These are phyloP conservation scores for Fusarium phyllophilum DNA, from an alignment of 2,329 filamentous ascomycete species.

Conservation along the genomic window DNA sequence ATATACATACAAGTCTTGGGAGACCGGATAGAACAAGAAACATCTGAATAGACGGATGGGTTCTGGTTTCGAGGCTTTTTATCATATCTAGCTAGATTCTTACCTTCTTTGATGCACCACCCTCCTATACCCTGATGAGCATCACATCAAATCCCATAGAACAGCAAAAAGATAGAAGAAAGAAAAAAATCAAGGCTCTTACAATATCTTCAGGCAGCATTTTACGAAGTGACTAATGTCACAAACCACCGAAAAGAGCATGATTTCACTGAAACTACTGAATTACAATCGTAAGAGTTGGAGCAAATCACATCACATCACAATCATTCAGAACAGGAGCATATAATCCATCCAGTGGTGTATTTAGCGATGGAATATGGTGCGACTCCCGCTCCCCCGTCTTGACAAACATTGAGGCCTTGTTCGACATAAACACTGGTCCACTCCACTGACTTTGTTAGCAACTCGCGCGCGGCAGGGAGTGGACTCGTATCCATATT, in stretches of 20 bases:
- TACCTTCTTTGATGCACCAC: constrained; percentile 34
- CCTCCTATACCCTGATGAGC: constrained; percentile 47
- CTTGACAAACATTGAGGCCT: background rate
- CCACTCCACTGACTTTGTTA: background rate
- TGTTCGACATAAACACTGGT: background rate
- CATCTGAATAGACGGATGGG: constrained; percentile 23
- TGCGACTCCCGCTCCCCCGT: background rate
- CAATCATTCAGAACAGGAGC: background rate
- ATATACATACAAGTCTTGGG: constrained; percentile 6
- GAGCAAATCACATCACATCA: background rate
- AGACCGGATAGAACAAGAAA: constrained; percentile 21
- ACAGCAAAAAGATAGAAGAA: constrained; percentile 30
- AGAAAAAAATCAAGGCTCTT: constrained; percentile 15
- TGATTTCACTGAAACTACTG: too few relatives aligned
- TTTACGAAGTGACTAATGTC: background rate
- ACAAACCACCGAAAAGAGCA: background rate
- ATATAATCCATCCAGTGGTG: background rate
- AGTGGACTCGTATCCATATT: constrained; percentile 6
- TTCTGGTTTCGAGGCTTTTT: constrained; percentile 22
- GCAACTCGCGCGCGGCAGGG: background rate
- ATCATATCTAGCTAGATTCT: constrained; percentile 28
- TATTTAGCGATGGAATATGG: background rate
- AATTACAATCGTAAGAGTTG: too few relatives aligned
- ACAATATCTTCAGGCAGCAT: background rate
- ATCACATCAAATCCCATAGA: constrained; percentile 42